Evolutionary conservation across 176 grass and related monocot genomes (phyloP).

Genomic region (Eragrostis curvula): DNA sequence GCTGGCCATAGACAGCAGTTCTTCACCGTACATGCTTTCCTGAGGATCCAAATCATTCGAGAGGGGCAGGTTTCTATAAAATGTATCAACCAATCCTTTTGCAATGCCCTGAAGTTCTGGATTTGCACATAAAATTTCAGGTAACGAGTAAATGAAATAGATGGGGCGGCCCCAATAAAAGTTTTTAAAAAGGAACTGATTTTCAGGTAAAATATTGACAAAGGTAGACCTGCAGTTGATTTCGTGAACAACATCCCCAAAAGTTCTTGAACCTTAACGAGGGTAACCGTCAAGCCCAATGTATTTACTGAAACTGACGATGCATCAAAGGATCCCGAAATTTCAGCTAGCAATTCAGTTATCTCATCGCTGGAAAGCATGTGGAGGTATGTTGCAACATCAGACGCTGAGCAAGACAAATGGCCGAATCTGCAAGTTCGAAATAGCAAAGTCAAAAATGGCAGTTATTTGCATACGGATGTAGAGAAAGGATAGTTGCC

Average conservation of each 20-base stretch:
- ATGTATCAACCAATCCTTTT: conserved; percentile 76
- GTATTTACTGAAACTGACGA: conserved; percentile 61
- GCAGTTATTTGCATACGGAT: background rate
- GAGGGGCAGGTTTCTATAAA: conserved; percentile 79
- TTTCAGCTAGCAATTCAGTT: conserved; percentile 62
- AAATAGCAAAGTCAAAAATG: background rate
- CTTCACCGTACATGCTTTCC: conserved; percentile 96
- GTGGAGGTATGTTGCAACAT: conserved; percentile 84
- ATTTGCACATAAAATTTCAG: conserved; percentile 32
- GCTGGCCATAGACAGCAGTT: conserved; percentile 87
- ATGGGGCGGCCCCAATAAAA: background rate
- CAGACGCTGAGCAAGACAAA: conserved; percentile 80
- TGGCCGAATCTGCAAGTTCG: conserved; percentile 79
- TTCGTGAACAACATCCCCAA: conserved; percentile 66
- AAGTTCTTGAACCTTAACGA: conserved; percentile 85
- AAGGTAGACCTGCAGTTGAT: conserved; percentile 60
- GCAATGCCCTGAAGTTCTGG: conserved; percentile 74
- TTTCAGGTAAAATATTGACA: conserved; percentile 9
- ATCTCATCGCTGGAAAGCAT: conserved; percentile 69
- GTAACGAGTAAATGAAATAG: conserved; percentile 29
- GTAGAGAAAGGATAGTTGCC: conserved; percentile 7
- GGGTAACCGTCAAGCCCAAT: conserved; percentile 66
- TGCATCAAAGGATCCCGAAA: conserved; percentile 57
- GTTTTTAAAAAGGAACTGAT: conserved; percentile 24
- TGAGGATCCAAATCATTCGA: conserved; percentile 95